Base-by-base conservation (phyloP, 768 basidiomycete genomes). In the Boletus subcaerulescens region DNA sequence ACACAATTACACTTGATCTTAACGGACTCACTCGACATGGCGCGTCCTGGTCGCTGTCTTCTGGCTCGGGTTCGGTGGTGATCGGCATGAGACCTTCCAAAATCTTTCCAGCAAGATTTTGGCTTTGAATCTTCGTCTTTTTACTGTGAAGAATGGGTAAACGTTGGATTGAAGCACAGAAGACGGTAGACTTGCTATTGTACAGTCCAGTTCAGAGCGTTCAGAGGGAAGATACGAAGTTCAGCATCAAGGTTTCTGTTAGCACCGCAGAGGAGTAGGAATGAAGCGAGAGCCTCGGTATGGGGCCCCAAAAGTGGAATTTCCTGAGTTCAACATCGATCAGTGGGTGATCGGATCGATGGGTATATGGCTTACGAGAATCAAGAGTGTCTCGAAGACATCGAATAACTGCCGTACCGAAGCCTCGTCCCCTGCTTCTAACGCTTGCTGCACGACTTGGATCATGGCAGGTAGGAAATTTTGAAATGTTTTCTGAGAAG, bases 121-220 rank as follows among this genome's bases (percentile, higher is more conserved):
- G 81, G 62, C 82, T 82, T 73, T 97, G 93, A 36, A 99, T 82
- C 73, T 94, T 97, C 47, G 88, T 87, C 76, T 98, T 98, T 85
- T 98, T 99, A 77, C 92, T 95, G 64, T 60, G 53, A 50, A 15
- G 45, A 61, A 49, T 41, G 47, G 39, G 22, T 52, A 7, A 45
- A 29, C 10, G 49, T 41, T n/a, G 18, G 18, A 26, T 18, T 3
- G 36, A 29, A 12, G 14, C 14, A n/a, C 7, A 11, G 35, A 38
- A 17, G 35, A 43, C 13, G 31, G 18, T 4, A 1, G 8, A 74
- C 87, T 63, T 65, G 87, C 93, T 98, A 98, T 78, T 95, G 89
- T 50, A 98, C 87, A 9, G 94, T 93, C 95, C 95, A 98, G 66
- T 93, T 90, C 10, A 99, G 83, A 8, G 91, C 89, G 65, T 98